Evolutionary conservation across 345 rosid species (phyloP).

Genomic region (Eucalyptus erythrocorys): DNA sequence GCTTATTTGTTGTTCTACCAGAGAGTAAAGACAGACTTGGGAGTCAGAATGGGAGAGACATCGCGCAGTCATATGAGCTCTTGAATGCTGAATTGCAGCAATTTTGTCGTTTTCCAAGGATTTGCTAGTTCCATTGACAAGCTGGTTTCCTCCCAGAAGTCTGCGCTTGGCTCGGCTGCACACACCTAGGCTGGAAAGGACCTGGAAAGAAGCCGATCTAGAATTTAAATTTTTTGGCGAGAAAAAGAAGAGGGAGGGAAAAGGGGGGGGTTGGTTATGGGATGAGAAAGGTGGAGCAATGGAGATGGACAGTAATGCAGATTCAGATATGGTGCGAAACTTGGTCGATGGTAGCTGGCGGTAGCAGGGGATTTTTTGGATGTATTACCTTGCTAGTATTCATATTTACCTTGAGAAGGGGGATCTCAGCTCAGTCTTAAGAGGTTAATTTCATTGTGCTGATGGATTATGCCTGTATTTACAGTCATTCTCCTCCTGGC

Average conservation of each 20-base stretch:
- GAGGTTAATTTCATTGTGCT: not conserved
- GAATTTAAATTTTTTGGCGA: not conserved
- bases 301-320: not conserved
- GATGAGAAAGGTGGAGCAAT: not conserved
- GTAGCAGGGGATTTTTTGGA: not conserved
- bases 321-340: not conserved
- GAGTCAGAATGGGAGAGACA: slow-evolving; percentile 14
- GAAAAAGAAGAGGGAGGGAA: too few relatives aligned
- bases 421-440: not conserved
- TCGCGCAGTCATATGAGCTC: slow-evolving; percentile 6
- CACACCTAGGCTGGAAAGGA: not conserved
- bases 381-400: not conserved
- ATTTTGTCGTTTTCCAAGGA: not conserved
- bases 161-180: not conserved
- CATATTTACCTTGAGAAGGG: not conserved
- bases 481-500: not conserved
- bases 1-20: slow-evolving; percentile 81
- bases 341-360: not conserved
- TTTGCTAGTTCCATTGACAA: not conserved
- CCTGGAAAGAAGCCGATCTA: not conserved
- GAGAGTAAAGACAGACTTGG: slow-evolving; percentile 34
- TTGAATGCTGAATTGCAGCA: not conserved
- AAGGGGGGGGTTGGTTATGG: not conserved
- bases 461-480: not conserved
- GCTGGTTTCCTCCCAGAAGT: not conserved